These are phyloP conservation scores for Bruguiera parviflora DNA, from an alignment of 345 rosid genomes.

Conservation along the genomic window DNA sequence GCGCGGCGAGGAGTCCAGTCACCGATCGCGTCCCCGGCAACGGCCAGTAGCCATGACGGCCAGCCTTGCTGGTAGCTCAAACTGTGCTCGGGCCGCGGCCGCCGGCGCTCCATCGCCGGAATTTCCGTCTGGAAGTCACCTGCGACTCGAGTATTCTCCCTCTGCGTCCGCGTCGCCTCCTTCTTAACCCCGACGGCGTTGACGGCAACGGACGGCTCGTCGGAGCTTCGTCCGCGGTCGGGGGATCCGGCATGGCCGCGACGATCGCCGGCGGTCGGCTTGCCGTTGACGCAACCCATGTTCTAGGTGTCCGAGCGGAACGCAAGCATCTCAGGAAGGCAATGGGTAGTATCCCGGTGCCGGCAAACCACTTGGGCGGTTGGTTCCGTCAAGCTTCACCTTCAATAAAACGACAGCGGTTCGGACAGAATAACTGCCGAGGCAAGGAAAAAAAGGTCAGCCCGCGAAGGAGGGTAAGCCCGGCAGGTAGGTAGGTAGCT, in stretches of 20 bases:
- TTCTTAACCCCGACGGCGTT: conserved; percentile 24
- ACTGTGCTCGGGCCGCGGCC: conserved; percentile 19
- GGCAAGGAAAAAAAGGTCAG: background rate
- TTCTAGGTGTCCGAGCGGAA: background rate
- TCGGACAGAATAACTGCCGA: background rate
- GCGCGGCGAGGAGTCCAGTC: conserved; percentile 84
- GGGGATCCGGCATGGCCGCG: conserved; percentile 26
- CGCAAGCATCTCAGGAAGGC: conserved; percentile 14
- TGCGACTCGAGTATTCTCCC: conserved; percentile 30
- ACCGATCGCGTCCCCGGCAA: conserved; percentile 67
- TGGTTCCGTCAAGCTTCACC: too few species aligned
- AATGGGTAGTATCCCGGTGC: conserved; percentile 12
- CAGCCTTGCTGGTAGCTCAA: conserved; percentile 48
- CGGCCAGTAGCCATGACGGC: conserved; percentile 82
- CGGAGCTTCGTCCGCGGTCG: conserved; percentile 34
- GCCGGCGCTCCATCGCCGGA: conserved; percentile 36
- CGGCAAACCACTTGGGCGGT: background rate
- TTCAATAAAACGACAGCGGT: conserved; percentile 11
- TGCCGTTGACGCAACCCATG: conserved; percentile 74
- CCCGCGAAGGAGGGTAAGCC: conserved; percentile 28
- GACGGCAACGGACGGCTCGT: conserved; percentile 25
- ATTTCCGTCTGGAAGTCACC: conserved; percentile 36
- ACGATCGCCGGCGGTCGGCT: conserved; percentile 23
- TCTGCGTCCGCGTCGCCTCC: conserved; percentile 18
- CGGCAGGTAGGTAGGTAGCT: conserved; percentile 5